These are phyloP conservation scores for Kwoniella mangroviensis DNA, from an alignment of 768 basidiomycete genomes.

Conservation along the genomic window DNA sequence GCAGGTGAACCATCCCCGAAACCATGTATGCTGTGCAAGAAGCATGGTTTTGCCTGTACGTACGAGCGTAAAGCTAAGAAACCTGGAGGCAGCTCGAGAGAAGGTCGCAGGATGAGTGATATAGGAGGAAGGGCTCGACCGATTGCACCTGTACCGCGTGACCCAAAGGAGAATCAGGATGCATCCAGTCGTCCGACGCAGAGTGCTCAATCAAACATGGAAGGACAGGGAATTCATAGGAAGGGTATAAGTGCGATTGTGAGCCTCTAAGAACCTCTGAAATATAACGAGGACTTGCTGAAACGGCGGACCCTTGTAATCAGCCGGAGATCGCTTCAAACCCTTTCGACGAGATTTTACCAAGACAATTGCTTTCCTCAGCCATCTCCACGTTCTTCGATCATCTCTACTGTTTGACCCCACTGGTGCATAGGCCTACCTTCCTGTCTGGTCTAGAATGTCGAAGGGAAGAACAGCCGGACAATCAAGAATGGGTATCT, in stretches of 20 bases:
- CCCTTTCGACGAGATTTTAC: constrained; percentile 78
- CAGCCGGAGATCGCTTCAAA: background rate
- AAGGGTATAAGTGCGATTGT: background rate
- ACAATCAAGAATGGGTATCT: constrained; percentile 84
- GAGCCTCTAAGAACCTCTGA: background rate
- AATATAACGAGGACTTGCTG: background rate
- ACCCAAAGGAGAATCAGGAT: background rate
- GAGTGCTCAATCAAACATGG: background rate
- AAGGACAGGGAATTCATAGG: background rate
- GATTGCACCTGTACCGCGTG: background rate
- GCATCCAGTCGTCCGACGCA: background rate
- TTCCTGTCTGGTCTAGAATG: constrained; percentile 84
- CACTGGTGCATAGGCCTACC: constrained; percentile 85
- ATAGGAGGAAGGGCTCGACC: background rate
- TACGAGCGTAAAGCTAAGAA: background rate
- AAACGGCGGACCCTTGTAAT: background rate
- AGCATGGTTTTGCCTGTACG: background rate
- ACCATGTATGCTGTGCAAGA: background rate
- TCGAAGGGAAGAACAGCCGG: constrained; percentile 71
- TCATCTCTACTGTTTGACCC: constrained; percentile 87
- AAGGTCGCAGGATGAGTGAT: background rate
- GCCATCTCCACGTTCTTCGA: constrained; percentile 89
- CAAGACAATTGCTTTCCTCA: constrained; percentile 77
- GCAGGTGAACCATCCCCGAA: background rate
- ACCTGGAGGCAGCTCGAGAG: background rate